These are phyloP conservation scores for Xylaria intraflava DNA, from an alignment of 495 filamentous ascomycete species.

Conservation along the genomic window DNA sequence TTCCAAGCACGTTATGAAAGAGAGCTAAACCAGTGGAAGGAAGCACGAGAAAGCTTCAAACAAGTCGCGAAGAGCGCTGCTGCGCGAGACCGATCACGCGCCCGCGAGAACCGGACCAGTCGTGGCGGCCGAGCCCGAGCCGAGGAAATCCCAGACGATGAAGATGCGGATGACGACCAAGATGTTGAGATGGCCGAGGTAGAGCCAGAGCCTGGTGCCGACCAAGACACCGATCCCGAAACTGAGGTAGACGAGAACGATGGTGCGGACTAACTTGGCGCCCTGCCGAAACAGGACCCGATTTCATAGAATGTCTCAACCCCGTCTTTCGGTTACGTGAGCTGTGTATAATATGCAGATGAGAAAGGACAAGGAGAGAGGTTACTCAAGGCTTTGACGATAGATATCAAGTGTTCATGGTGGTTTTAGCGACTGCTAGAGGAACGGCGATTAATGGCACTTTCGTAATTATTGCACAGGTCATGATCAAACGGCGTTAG, in stretches of 20 bases:
- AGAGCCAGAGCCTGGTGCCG: conserved; percentile 19
- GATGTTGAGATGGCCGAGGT: conserved; percentile 28
- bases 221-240: conserved; percentile 34
- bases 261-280: conserved; percentile 5
- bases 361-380: background rate
- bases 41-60: conserved; percentile 30
- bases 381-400: no score
- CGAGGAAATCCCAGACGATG: conserved; percentile 22
- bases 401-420: background rate
- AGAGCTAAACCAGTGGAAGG: conserved; percentile 35
- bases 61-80: conserved; percentile 28
- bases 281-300: background rate
- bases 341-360: background rate
- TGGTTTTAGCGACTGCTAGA: background rate
- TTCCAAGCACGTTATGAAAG: conserved; percentile 37
- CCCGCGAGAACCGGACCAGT: conserved; percentile 15
- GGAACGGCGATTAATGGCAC: background rate
- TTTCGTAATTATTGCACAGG: background rate
- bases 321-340: background rate
- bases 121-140: conserved; percentile 20
- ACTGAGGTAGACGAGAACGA: conserved; percentile 35
- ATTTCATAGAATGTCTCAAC: no score
- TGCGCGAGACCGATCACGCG: conserved; percentile 26
- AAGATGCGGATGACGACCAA: conserved; percentile 23
- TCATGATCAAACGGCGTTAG: conserved; percentile 2